Base-by-base conservation (phyloP, 1,284 basidiomycete species). In the Lentinula novae-zelandiae region DNA sequence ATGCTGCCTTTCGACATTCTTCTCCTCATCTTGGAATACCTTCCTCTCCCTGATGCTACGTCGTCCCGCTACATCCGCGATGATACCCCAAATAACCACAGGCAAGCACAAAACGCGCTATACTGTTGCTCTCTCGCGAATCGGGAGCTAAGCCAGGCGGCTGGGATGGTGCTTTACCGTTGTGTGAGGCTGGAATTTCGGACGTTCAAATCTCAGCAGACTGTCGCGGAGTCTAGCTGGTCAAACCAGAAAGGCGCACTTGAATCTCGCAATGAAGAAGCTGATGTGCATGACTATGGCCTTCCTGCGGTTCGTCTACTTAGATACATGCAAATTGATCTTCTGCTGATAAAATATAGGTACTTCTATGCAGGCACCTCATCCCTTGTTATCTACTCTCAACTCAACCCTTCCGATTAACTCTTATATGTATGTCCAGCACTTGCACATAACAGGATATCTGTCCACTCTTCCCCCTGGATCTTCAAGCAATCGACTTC, bases 51-150 rank as follows among this genome's bases (percentile, higher is more conserved):
- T 34, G 44, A 22, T 7, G 1, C 27, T 6, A 12, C 7, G 27
- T 20, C 9, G 3, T 17, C 31, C 12, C 7, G n/a, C 7, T 13
- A 6, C 15, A n/a, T 12, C 15, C 7, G 27, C 20, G 13, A n/a
- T 10, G 31, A 56, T n/a, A 8, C 7, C 13, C 27, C 3, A 12
- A 7, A 56, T 17, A 9, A 2, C 7, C 38, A 44, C 5, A 5
- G 4, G 0, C 10, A 33, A 0, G 2, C 54, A 3, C 9, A 5
- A 10, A 53, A 60, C 15, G 38, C 46, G 17, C n/a, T 62, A 10
- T 60, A 40, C 42, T 27, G 31, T 33, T 50, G 53, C 40, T 54
- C 61, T n/a, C 53, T 62, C 4, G 61, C 50, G n/a, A 62, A 52
- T 48, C 52, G 53, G 5, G 57, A 59, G 6, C 33, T 59, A 22